phyloP scores from a whole-genome alignment of 305 asterid species.

The Fraxinus dipetala region DNA sequence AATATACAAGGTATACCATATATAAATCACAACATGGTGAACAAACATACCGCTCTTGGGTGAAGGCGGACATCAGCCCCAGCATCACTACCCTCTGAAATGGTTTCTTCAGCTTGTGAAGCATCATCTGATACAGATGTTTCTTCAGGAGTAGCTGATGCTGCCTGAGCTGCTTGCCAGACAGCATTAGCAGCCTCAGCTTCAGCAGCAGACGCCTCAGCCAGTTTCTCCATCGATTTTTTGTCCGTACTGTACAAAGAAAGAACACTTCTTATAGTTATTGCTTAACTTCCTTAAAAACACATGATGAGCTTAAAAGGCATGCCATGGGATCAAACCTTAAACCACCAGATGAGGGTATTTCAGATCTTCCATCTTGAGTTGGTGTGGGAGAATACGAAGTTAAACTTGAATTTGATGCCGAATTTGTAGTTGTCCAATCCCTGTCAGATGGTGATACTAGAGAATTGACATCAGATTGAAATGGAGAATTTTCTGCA shows the following conservation, averaged over 20 bases:
- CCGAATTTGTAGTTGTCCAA: conserved; percentile 45
- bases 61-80: conserved; percentile 95
- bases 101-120: conserved; percentile 67
- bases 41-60: conserved; percentile 82
- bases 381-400: conserved; percentile 39
- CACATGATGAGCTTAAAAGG: conserved; percentile 19
- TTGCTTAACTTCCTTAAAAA: conserved; percentile 1
- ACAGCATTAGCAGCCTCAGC: conserved; percentile 95
- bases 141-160: conserved; percentile 68
- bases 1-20: background rate
- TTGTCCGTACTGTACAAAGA: conserved; percentile 58
- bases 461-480: conserved; percentile 53
- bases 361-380: conserved; percentile 58
- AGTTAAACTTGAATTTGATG: conserved; percentile 38
- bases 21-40: conserved; percentile 2
- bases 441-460: conserved; percentile 49
- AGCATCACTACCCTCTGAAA: conserved; percentile 75
- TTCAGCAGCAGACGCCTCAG: conserved; percentile 98
- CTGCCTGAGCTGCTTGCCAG: conserved; percentile 83
- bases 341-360: conserved; percentile 39
- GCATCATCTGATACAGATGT: conserved; percentile 69
- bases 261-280: background rate
- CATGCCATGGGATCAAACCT: conserved; percentile 39
- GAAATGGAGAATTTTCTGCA: conserved; percentile 86
- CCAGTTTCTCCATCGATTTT: conserved; percentile 77